Evolutionary conservation across 495 filamentous ascomycete genomes (phyloP), one percentile per base, ranked within the genome.

Genomic region (Chaetomium cochliodes): DNA sequence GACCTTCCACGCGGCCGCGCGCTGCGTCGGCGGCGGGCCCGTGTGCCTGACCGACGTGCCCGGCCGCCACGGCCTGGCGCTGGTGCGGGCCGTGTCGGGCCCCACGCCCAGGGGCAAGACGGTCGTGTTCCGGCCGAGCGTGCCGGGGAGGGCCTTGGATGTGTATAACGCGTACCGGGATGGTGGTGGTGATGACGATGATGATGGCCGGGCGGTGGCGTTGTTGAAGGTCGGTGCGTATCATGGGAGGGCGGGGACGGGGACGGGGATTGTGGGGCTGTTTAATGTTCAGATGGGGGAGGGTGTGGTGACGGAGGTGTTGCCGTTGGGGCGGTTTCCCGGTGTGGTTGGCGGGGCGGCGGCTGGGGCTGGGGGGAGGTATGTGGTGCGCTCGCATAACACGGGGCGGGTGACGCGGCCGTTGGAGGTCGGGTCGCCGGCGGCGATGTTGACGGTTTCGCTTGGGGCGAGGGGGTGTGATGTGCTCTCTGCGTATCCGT

Each of bases 11-110:
- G 94, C 90, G 33, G 92, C 94, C 13, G 92, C 92, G 13, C 83
- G 94, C 18, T 96, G 91, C 74, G 84, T 98, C 12, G 91, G 87
- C 57, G 94, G 94, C 1, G 94, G 94, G 2, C 94, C 93, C 0
- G 87, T 98, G 46, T 96, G 93, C 65, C 90, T 98, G 69, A 98
- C 94, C 3, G 94, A 98, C 70, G 83, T 85, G 13, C 93, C 93
- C 0, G 92, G 90, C 6, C 77, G 89, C 56, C 92, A 98, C 73
- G 81, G 96, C 67, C 57, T 92, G 3, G 70, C 81, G 16, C 70
- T 98, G 2, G 87, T 98, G 47, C 73, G 80, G 26, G 87, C 94
- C 70, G 93, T 98, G 82, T 91, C 88, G 5, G 82, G 76, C 0
- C 75, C 81, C 11, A 93, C 89, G 0, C 76, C 85, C 0, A 79